phyloP scores from a whole-genome alignment of 768 basidiomycete genomes.

The Phylloporus sp. region DNA sequence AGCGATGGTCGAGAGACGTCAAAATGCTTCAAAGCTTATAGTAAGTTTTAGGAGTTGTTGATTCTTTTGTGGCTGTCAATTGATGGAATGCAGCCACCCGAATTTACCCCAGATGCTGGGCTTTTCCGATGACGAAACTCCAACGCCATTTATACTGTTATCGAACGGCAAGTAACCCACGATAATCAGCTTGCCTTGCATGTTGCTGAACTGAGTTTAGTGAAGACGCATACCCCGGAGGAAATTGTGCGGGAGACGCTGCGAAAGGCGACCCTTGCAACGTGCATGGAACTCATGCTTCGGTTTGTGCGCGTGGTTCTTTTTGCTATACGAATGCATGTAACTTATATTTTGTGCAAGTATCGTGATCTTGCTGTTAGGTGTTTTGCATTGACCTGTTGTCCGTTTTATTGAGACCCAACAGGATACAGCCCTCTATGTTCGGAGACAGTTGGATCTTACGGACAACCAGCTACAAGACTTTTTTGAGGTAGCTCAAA shows the following conservation, averaged over 20 bases:
- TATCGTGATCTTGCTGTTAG: conserved; percentile 40
- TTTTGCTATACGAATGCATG: not conserved
- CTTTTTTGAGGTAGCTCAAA: conserved; percentile 39
- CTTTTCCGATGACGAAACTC: conserved; percentile 41
- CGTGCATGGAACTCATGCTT: conserved; percentile 34
- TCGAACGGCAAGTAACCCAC: conserved; percentile 37
- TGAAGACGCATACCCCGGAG: conserved; percentile 42
- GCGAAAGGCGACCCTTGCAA: conserved; percentile 34
- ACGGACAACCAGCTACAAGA: conserved; percentile 41
- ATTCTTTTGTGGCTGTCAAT: not conserved
- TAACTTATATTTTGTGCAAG: conserved; percentile 21
- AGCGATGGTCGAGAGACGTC: conserved; percentile 51
- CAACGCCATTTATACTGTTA: conserved; percentile 49
- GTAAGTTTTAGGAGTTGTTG: conserved; percentile 27
- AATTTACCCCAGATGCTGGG: conserved; percentile 53
- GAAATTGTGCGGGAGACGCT: conserved; percentile 36
- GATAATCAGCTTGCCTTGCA: not conserved
- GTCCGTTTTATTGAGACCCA: not conserved
- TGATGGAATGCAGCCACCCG: conserved; percentile 37
- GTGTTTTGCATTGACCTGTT: not conserved
- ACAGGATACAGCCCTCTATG: conserved; percentile 43
- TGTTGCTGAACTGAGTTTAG: conserved; percentile 21
- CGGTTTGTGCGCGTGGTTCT: conserved; percentile 28
- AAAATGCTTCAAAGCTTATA: conserved; percentile 48
- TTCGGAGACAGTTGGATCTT: conserved; percentile 40